Percentiles rank a stretch among this genome's conserved stretches.
Evolutionary conservation across 768 basidiomycete genomes (phyloP).

Genomic region (Boletus subparvulus): DNA sequence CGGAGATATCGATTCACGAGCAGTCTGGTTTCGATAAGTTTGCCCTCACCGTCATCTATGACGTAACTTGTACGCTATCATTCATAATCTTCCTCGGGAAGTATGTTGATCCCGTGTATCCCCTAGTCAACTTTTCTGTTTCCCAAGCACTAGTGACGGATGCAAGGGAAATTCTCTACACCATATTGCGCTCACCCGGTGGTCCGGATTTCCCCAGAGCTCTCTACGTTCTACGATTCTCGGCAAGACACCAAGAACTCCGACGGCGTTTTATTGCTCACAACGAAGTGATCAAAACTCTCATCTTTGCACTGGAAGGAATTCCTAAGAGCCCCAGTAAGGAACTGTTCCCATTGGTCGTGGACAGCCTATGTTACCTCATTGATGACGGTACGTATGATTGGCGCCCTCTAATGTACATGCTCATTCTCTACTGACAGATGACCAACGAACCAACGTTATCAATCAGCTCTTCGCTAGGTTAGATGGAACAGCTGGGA

Average conservation of each 20-base stretch:
- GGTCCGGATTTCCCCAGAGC: background rate
- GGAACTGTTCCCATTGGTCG: background rate
- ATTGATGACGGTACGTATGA: background rate
- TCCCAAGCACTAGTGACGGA: background rate
- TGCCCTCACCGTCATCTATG: conserved; percentile 1
- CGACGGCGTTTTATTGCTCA: background rate
- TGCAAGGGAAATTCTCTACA: background rate
- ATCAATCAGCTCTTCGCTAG: background rate
- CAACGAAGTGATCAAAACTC: background rate
- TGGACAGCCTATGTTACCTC: background rate
- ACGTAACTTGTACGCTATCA: background rate
- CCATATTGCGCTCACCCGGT: background rate
- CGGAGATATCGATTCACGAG: background rate
- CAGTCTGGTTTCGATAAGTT: background rate
- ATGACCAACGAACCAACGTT: background rate
- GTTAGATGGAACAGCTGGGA: background rate
- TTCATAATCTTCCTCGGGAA: background rate
- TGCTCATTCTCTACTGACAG: background rate
- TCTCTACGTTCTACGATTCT: conserved; percentile 1
- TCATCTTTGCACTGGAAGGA: background rate
- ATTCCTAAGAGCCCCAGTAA: no score
- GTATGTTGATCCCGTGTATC: background rate
- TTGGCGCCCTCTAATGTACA: background rate
- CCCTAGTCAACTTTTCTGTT: background rate
- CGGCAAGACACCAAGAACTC: background rate